Base-by-base conservation (phyloP, 2,329 filamentous ascomycete species). In the Xylariales sp. region DNA sequence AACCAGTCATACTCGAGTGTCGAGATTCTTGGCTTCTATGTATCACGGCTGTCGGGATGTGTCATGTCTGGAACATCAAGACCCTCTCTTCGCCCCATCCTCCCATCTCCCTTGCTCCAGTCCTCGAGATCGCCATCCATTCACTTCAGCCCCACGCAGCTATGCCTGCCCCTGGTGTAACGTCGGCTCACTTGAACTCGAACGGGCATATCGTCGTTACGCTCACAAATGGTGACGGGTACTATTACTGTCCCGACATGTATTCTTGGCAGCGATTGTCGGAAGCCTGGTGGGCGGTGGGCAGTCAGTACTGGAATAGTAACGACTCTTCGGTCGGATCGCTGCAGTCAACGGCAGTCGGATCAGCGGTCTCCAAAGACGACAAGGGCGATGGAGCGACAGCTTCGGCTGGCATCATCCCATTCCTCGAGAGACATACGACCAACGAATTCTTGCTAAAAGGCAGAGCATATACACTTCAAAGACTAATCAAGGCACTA, bases 221-320 rank as follows among this genome's bases (percentile, higher is more conserved):
- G 0, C 74, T 98, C 45, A 93, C 85, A 18, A 97, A 96, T 53
- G 93, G 93, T 15, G 91, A 98, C 54, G 93, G 93, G 2, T 98
- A 89, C 64, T 83, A 83, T 40, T 98, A 98, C 64, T 87, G 87
- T 2, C 78, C 85, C 1, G 74, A 76, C 14, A 86, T 98, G 84
- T 91, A 82, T 62, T 79, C 82, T 6, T 98, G 93, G 93, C 91
- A 97, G 63, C 82, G 90, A 8, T 73, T 98, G n/a, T 95, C 89
- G 2, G 94, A 98, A 60, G 78, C 88, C 2, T 98, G 93, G 93
- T 98, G 93, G 89, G 91, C 91, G 0, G 89, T 97, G 0, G 90
- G 90, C 14, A 95, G 88, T 52, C 93, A 98, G 60, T 98, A 98
- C 62, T 98, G 93, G 94, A 97, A 98, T 63, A 94, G 89, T 1